Base-by-base conservation (phyloP, 306 rosid genomes). In the Purshia tridentata region DNA sequence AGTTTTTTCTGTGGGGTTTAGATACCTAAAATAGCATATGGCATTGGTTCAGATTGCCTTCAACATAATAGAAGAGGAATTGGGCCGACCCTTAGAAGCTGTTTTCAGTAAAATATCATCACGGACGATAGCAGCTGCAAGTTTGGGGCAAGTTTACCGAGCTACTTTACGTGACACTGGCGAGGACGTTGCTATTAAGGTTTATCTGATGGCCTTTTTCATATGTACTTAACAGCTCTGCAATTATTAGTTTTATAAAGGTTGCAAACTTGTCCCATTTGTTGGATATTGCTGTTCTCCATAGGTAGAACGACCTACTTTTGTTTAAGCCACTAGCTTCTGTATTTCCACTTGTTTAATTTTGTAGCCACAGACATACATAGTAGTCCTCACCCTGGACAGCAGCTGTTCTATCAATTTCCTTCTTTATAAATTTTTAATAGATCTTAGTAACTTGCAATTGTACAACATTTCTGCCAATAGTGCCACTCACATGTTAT, bases 131-230 rank as follows among this genome's bases (percentile, higher is more conserved):
- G 99, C 99, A 73, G 98, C 99, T 41, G 99, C 99, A 60, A 94
- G 99, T 86, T 86, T 94, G 85, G 99, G 99, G 70, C 99, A 94
- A 94, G 99, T 94, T 77, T 94, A 94, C 77, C 86, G 96, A 54
- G 99, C 97, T 81, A 91, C 99, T 56, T 87, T 94, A 72, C 92
- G 93, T 73, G 87, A 87, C 65, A 79, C 97, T 59, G 95, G 97
- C 63, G 91, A 91, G 87, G 99, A 94, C 50, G 97, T 94, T 77
- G 99, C 99, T 71, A 88, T 94, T 71, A 94, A 94, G 99, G 99
- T 84, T 78, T 45, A 40, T 57, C 53, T 18, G 0, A 14, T 41
- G 49, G 57, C 72, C 40, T 63, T 70, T 6, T 61, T 39, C 65
- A 39, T 61, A 61, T 46, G 67, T 61, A 46, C 39, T 61, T 61